Evolutionary conservation across 2,329 filamentous ascomycete species (phyloP).

Genomic region (Paraconiothyrium sp.): DNA sequence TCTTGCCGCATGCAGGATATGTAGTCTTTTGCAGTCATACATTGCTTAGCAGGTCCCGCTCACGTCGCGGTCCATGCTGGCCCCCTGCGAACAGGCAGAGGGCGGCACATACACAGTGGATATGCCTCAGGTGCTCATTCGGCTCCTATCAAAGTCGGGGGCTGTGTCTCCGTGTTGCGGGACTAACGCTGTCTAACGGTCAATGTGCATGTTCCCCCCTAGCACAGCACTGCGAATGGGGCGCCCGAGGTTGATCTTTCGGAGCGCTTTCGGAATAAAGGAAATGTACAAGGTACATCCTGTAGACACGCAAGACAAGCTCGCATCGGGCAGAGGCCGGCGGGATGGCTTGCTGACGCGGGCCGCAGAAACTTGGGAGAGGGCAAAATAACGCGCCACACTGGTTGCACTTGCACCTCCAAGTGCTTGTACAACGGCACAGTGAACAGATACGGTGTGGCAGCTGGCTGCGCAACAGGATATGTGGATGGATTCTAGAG

Average conservation of each 20-base stretch:
- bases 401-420: not conserved
- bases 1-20: not conserved
- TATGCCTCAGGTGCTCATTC: not conserved
- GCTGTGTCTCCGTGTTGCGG: not conserved
- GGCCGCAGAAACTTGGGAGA: constrained; percentile 13
- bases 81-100: not conserved
- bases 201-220: not conserved
- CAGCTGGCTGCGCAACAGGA: no score
- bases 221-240: not conserved
- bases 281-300: not conserved
- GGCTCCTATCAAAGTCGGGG: not conserved
- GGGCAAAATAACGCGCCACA: constrained; percentile 17
- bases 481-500: not conserved
- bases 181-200: not conserved
- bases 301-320: not conserved
- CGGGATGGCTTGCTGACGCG: not conserved
- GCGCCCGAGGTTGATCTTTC: not conserved
- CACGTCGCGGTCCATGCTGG: not conserved
- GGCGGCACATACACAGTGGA: not conserved
- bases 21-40: not conserved
- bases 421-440: not conserved
- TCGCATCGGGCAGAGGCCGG: not conserved
- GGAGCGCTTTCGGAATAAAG: not conserved
- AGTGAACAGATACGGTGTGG: no score
- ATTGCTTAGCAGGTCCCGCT: not conserved